A percentile compares a stretch with the other conserved stretches of the same genome.
phyloP scores from a whole-genome alignment of 2,329 filamentous ascomycete genomes.

The Penicillium sp. region DNA sequence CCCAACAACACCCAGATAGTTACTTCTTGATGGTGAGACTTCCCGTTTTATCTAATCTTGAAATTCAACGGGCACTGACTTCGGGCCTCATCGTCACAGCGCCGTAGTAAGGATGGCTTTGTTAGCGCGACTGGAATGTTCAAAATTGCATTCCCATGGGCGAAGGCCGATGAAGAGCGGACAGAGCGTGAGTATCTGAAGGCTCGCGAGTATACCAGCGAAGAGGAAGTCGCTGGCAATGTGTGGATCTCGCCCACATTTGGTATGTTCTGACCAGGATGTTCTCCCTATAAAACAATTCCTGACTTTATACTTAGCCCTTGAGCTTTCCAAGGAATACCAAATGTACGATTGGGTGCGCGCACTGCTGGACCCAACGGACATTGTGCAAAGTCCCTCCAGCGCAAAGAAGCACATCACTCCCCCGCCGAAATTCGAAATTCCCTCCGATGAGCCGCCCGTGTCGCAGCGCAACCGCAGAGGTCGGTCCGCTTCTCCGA shows the following conservation, averaged over 20 bases:
- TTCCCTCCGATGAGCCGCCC: slow-evolving; percentile 49
- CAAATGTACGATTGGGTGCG: slow-evolving; percentile 81
- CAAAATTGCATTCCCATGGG: slow-evolving; percentile 68
- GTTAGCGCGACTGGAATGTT: slow-evolving; percentile 70
- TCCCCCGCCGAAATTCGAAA: slow-evolving; percentile 76
- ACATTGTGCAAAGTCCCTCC: slow-evolving; percentile 67
- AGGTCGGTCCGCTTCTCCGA: slow-evolving; percentile 60
- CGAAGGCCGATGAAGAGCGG: slow-evolving; percentile 59
- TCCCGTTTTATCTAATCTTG: not conserved
- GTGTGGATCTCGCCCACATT: slow-evolving; percentile 86
- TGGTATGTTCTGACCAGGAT: slow-evolving; percentile 53
- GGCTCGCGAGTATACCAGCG: slow-evolving; percentile 73
- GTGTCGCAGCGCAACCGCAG: slow-evolving; percentile 50
- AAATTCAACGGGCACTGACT: not conserved
- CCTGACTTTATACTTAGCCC: slow-evolving; percentile 56
- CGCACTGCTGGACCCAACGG: slow-evolving; percentile 84
- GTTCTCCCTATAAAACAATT: not conserved
- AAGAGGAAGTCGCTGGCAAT: slow-evolving; percentile 92
- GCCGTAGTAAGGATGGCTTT: slow-evolving; percentile 65
- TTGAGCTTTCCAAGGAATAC: slow-evolving; percentile 84
- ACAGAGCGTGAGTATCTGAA: slow-evolving; percentile 74
- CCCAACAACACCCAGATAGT: slow-evolving; percentile 68
- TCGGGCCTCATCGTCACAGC: slow-evolving; percentile 37
- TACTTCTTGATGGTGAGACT: slow-evolving; percentile 85
- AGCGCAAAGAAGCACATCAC: slow-evolving; percentile 73